phyloP scores from a whole-genome alignment of 331 rosid species.

The Phaseolus coccineus region DNA sequence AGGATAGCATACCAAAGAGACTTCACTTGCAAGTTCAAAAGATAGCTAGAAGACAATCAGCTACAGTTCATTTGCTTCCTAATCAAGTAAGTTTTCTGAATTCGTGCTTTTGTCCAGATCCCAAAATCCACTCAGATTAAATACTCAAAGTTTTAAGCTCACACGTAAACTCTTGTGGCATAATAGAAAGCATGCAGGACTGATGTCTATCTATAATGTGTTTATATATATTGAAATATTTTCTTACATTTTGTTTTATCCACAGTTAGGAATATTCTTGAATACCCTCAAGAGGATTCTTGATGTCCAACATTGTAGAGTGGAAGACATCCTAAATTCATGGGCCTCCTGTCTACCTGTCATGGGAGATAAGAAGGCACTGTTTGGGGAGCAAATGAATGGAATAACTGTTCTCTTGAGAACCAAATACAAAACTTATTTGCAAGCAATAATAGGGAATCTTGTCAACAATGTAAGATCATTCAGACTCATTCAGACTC shows the following conservation, averaged over 20 bases:
- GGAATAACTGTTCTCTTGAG: constrained; percentile 86
- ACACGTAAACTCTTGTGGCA: neutral
- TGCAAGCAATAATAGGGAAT: constrained; percentile 94
- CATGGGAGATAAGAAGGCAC: constrained; percentile 76
- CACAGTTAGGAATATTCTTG: constrained; percentile 84
- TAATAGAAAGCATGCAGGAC: neutral
- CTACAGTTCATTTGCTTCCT: constrained; percentile 70
- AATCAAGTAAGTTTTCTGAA: constrained; percentile 66
- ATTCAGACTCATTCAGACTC: constrained; percentile 7
- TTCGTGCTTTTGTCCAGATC: constrained; percentile 27
- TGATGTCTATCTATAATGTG: constrained; percentile 18
- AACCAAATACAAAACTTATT: constrained; percentile 90
- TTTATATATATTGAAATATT: constrained; percentile 27
- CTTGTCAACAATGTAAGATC: constrained; percentile 83
- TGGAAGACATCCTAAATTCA: constrained; percentile 88
- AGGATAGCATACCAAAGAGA: constrained; percentile 92
- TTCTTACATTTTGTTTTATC: constrained; percentile 40
- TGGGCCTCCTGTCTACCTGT: constrained; percentile 90
- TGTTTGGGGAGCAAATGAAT: constrained; percentile 91
- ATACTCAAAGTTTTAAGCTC: neutral
- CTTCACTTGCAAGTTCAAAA: constrained; percentile 96
- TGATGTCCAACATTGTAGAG: constrained; percentile 89
- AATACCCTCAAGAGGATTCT: constrained; percentile 95
- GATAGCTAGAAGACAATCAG: constrained; percentile 95
- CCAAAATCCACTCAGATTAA: constrained; percentile 15